Base-by-base conservation (phyloP, 305 asterid genomes). In the Stenogyne calaminthoides region DNA sequence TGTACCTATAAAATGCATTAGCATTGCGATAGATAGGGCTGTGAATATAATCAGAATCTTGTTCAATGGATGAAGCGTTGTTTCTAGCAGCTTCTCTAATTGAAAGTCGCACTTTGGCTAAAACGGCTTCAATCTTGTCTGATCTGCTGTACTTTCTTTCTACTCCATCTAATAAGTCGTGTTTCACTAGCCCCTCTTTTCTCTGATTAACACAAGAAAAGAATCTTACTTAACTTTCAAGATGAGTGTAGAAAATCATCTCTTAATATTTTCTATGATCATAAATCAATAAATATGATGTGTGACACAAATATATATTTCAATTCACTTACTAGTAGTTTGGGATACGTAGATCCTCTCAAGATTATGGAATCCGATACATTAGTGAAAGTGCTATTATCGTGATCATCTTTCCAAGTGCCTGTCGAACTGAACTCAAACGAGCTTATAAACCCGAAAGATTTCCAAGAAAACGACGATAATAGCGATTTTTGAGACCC, bases 1-100 rank as follows among this genome's bases (percentile, higher is more conserved):
- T 7, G 22, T 83, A 91, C 97, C 91, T 80, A 66, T 86, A 82
- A 60, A 91, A 89, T 16, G 87, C 88, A 42, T 85, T 88, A 19
- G 96, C 89, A 29, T 91, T 91, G 37, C 79, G 80, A 71, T 91
- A 91, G 22, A 89, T 83, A 32, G 92, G 84, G 25, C 96, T 94
- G 3, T 51, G 83, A 20, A 83, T 78, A 67, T 84, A 85, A 5
- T 82, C 85, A 7, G 77, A 77, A 62, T 70, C 66, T 58, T 83
- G 81, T 54, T 80, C 81, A 42, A 74, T 73, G 20, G 10, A 65
- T 29, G 83, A 64, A 51, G 88, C 72, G 37, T 68, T 61, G 76
- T 83, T 85, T 80, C 49, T 39, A 9, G 93, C 80, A 61, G 95
- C 93, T 67, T 84, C 84, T 81, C 71, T 84, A 47, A 92, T 88